Percentiles rank a stretch among this genome's conserved stretches.
Evolutionary conservation across 306 rosid genomes (phyloP).

Genomic region (Adenanthera pavonina): DNA sequence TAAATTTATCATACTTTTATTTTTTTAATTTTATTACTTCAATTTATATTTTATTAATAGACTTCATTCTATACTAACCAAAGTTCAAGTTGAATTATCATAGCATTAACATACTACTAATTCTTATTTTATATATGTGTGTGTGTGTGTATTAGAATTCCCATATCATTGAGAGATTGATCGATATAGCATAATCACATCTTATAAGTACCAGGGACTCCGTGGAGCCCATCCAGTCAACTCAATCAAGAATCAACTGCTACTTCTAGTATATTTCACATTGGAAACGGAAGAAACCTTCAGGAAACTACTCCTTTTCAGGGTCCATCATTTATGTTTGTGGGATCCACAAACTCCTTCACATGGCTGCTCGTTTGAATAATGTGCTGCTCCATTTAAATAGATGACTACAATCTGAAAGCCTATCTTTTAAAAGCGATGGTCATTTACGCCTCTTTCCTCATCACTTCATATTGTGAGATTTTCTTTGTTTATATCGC

Average conservation of each 20-base stretch:
- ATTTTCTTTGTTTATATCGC: constrained; percentile 23
- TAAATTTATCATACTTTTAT: no score
- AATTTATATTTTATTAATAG: background rate
- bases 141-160: background rate
- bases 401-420: constrained; percentile 36
- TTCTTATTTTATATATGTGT: background rate
- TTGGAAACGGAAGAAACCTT: constrained; percentile 29
- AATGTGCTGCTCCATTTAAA: constrained; percentile 44
- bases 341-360: constrained; percentile 47
- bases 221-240: constrained; percentile 25
- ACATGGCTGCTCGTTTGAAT: constrained; percentile 47
- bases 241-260: background rate
- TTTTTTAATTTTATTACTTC: no score
- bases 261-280: constrained; percentile 19
- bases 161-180: background rate
- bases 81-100: background rate
- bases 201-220: constrained; percentile 6
- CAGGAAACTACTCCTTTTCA: constrained; percentile 35
- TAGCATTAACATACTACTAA: background rate
- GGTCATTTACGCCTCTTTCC: constrained; percentile 46
- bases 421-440: constrained; percentile 36
- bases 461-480: constrained; percentile 10
- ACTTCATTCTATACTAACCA: background rate
- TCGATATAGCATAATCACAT: constrained; percentile 26
- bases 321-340: constrained; percentile 51